These are phyloP conservation scores for Ascochyta clinopodiicola DNA, from an alignment of 2,329 filamentous ascomycete species.

Conservation along the genomic window DNA sequence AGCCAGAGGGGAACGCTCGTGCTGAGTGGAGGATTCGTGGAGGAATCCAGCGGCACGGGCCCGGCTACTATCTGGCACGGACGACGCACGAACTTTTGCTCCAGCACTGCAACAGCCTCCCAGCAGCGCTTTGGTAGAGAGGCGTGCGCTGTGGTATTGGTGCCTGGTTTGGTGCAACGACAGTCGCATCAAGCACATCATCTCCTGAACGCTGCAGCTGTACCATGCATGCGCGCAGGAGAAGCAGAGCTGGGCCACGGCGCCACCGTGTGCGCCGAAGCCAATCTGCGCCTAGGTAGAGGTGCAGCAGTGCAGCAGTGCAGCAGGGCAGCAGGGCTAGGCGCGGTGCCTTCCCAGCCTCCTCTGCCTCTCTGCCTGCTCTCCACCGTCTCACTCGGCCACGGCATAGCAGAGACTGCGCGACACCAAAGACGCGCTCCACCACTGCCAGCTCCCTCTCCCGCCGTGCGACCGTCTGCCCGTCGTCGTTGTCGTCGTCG, in stretches of 20 bases:
- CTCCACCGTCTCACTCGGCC: conserved; percentile 4
- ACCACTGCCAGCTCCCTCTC: conserved; percentile 7
- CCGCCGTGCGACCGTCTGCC: conserved; percentile 2
- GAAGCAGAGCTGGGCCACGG: background rate
- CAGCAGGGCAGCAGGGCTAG: conserved; percentile 24
- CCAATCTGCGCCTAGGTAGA: conserved; percentile 14
- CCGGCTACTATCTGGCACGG: background rate
- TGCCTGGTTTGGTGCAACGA: background rate
- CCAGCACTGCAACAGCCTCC: background rate
- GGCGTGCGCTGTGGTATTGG: too few species aligned
- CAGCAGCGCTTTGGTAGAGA: background rate
- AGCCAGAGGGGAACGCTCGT: background rate
- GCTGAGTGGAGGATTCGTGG: background rate
- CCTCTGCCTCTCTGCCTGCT: conserved; percentile 8
- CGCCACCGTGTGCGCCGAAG: conserved; percentile 6
- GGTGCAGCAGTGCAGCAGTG: conserved; percentile 18
- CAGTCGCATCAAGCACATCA: too few species aligned
- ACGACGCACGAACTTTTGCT: too few species aligned
- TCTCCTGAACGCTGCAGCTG: conserved; percentile 3
- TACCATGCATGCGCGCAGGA: background rate
- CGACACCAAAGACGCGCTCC: background rate
- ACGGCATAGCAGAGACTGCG: conserved; percentile 15
- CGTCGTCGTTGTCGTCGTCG: background rate
- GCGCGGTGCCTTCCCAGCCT: conserved; percentile 27
- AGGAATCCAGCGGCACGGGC: too few species aligned